Evolutionary conservation across 805 yeast species (phyloP), one percentile per base, ranked within the genome.

Genomic region (Lipomyces japonicus): DNA sequence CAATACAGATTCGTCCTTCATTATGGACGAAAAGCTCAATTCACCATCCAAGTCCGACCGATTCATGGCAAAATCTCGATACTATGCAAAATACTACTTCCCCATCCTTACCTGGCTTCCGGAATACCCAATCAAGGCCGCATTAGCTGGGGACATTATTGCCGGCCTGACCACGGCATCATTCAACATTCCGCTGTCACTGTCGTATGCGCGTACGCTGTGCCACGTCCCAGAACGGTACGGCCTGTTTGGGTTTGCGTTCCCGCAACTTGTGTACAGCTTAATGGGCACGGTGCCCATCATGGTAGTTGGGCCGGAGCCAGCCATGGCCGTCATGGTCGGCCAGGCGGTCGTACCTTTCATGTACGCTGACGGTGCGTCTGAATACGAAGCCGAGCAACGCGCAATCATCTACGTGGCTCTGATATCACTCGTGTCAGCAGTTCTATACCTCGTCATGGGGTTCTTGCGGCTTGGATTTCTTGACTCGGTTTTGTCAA

Each of bases 221-320:
- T 95, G 95, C 1, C 87, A 82, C 60, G 82, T 87, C 10, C 91
- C 93, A 9, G 86, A 95, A 0, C 66, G 84, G 2, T 79, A 84
- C 57, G 96, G 96, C 0, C 71, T 90, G 6, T 77, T 82, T 57
- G 86, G 89, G 0, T 74, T 88, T 42, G 81, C 86, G 1, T 72
- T 85, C 2, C 87, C 93, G 0, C 95, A 96, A 0, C 68, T 84
- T n/a, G 69, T 86, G 5, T 89, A 89, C 64, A 75, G 87, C 4
- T 53, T 88, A 2, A 73, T 88, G 51, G 96, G 96, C 0, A 78
- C 93, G 0, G 95, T 88, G 1, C 96, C 96, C 0, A 83, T 82
- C 51, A 79, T 89, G 84, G 81, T 88, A 35, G 95, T 89, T 18
- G 96, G 96, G 0, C 96, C 96, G 0, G 95, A 89, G 65, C 90